phyloP scores from a whole-genome alignment of 1,284 basidiomycete genomes.

The Rhizoctonia solani region DNA sequence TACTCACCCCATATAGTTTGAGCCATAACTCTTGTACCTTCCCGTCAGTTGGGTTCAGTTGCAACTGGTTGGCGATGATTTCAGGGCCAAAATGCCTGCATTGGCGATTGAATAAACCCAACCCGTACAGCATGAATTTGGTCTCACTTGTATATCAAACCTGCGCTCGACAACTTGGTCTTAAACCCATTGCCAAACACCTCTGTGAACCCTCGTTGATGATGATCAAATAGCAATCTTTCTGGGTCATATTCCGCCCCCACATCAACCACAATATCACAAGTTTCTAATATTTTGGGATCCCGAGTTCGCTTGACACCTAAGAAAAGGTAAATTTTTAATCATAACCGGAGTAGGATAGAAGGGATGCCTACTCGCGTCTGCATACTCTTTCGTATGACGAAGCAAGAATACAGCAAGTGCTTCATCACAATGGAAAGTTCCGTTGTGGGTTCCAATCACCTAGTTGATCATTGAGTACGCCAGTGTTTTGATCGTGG shows the following conservation, averaged over 20 bases:
- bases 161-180: slow-evolving; percentile 93
- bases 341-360: background rate
- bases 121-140: background rate
- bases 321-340: slow-evolving; percentile 42
- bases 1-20: slow-evolving; percentile 77
- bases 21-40: slow-evolving; percentile 79
- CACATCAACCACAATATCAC: slow-evolving; percentile 98
- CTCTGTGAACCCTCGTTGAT: slow-evolving; percentile 92
- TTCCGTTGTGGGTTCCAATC: slow-evolving; percentile 94
- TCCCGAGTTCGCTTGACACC: slow-evolving; percentile 84
- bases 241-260: slow-evolving; percentile 88
- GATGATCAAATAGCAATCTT: slow-evolving; percentile 88
- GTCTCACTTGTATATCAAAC: slow-evolving; percentile 89
- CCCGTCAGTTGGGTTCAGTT: slow-evolving; percentile 58
- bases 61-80: slow-evolving; percentile 72
- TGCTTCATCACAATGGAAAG: slow-evolving; percentile 96
- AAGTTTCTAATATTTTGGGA: slow-evolving; percentile 74
- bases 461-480: slow-evolving; percentile 48
- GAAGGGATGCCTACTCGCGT: slow-evolving; percentile 70
- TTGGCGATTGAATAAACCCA: slow-evolving; percentile 1
- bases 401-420: slow-evolving; percentile 90
- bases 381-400: slow-evolving; percentile 74
- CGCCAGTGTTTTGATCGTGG: background rate
- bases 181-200: slow-evolving; percentile 83
- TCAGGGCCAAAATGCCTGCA: slow-evolving; percentile 89